These are phyloP conservation scores for Acmispon strigosus DNA, from an alignment of 306 rosid genomes.

Conservation along the genomic window DNA sequence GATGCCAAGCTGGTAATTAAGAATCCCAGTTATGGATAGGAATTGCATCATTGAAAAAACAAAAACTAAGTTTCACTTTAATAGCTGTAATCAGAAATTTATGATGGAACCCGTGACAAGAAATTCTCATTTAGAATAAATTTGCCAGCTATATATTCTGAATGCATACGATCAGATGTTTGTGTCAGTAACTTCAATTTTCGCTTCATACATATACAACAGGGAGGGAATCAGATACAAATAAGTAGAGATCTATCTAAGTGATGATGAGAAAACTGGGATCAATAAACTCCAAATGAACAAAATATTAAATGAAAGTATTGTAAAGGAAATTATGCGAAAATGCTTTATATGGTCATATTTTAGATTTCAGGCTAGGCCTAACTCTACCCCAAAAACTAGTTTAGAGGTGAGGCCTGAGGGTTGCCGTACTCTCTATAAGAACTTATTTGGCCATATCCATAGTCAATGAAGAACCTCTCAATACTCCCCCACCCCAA, in stretches of 20 bases:
- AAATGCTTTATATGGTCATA: neutral
- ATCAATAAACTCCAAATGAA: neutral
- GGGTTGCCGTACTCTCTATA: too few relatives aligned
- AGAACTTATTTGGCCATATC: too few relatives aligned
- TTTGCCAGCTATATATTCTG: neutral
- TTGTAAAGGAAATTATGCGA: neutral
- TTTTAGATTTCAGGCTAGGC: too few relatives aligned
- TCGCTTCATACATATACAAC: neutral
- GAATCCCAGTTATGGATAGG: too few relatives aligned
- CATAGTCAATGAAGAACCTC: too few relatives aligned
- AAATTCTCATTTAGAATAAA: neutral
- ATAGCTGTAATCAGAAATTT: too few relatives aligned
- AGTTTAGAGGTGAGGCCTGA: too few relatives aligned
- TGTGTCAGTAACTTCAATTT: neutral
- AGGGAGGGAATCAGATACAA: neutral
- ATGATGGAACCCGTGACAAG: neutral
- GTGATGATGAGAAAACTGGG: neutral
- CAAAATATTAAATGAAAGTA: neutral
- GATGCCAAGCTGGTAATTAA: too few relatives aligned
- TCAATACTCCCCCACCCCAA: too few relatives aligned
- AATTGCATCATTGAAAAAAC: too few relatives aligned
- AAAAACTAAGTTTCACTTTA: too few relatives aligned
- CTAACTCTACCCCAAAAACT: too few relatives aligned
- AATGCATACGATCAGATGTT: neutral
- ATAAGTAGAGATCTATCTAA: neutral